A percentile compares a stretch with the other conserved stretches of the same genome.
Conservation (phyloP, 257 asterid species). For the Perilla frutescens region DNA sequence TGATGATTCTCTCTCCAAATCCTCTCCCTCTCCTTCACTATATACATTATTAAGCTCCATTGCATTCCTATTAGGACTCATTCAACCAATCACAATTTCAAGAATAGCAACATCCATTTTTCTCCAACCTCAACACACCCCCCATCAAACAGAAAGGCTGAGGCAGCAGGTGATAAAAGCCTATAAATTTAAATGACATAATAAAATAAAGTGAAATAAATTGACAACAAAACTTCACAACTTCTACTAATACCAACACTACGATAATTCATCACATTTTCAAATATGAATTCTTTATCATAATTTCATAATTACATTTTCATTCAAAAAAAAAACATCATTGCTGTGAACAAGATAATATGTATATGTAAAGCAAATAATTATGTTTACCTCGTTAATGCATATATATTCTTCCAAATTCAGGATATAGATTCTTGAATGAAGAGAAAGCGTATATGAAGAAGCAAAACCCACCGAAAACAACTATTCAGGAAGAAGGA, state of each 20-base stretch:
- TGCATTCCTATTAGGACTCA: not conserved
- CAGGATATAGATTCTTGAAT: not conserved
- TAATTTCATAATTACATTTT: no score
- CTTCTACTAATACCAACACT: not conserved
- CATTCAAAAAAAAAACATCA: not conserved
- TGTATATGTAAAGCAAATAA: not conserved
- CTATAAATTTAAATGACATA: no score
- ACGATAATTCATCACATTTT: not conserved
- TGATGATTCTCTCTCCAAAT: conserved; percentile 49
- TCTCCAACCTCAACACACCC: no score
- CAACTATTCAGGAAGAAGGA: not conserved
- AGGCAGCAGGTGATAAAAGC: no score
- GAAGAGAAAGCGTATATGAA: not conserved
- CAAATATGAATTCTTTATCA: no score
- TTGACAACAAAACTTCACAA: no score
- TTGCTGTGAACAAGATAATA: no score
- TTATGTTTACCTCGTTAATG: not conserved
- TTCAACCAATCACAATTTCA: not conserved
- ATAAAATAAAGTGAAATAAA: no score
- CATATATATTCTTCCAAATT: not conserved
- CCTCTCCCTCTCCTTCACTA: conserved; percentile 53
- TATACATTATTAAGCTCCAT: conserved; percentile 57
- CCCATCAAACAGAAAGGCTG: no score
- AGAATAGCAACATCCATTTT: no score
- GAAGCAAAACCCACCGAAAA: conserved; percentile 21